Evolutionary conservation across 495 filamentous ascomycete species (phyloP), one percentile per base, ranked within the genome.

Genomic region (Bombardia bombarda): DNA sequence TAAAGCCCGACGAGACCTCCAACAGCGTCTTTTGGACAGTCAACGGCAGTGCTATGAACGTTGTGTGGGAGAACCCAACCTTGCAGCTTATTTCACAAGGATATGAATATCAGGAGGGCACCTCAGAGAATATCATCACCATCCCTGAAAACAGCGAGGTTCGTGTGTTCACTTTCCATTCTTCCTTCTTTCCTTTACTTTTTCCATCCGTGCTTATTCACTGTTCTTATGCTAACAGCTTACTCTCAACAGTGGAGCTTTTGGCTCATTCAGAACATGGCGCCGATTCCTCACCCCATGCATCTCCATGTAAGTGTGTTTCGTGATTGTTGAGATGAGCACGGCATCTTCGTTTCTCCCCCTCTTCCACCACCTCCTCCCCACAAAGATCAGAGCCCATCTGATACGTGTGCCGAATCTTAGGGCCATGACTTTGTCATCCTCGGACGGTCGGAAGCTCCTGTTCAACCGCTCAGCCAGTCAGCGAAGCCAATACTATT

Each of bases 221-320:
- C n/a, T n/a, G n/a, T n/a, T n/a, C n/a, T n/a, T 3, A 2, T 28
- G 26, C 13, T 28, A 28, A 28, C 26, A 28, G 13, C 9, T 13
- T 10, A 28, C 26, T 28, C 9, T 10, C 26, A 28, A 28, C n/a
- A 53, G 45, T 45, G 40, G 34, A 47, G 38, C 10, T 41, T 49
- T 23, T 61, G 45, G 51, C 45, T 47, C 32, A 54, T 47, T 21
- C 45, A 67, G 51, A 65, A 67, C 44, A 51, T 69, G 24, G 72
- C 78, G 41, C 9, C 19, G 4, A 44, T 58, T 19, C 40, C 32
- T 16, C 70, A 62, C 38, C 75, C 73, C 4, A 65, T 78, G 34
- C 72, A 80, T 46, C 60, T 82, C 12, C 73, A 78, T 51, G 49
- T 51, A 41, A 43, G 45, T 42, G n/a, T n/a, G n/a, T n/a, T n/a